Percentiles rank a stretch among this genome's conserved stretches.
Evolutionary conservation across 2,329 filamentous ascomycete species (phyloP).

Genomic region (Orbilia blumenaviensis): DNA sequence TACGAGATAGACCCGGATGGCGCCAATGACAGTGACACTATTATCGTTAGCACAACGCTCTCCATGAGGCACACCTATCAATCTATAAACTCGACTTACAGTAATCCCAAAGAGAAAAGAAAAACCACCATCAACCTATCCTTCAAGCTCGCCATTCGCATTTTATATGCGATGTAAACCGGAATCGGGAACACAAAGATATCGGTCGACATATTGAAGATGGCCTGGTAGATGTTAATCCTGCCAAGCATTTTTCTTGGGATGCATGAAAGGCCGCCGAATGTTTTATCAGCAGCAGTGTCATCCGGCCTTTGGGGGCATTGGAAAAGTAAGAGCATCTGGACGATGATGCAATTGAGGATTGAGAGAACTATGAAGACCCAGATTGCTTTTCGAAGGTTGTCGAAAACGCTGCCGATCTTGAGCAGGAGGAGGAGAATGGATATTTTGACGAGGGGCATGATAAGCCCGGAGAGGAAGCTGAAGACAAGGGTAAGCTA

Average conservation of each 20-base stretch:
- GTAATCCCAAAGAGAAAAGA: slow-evolving; percentile 44
- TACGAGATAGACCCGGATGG: slow-evolving; percentile 47
- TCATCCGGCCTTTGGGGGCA: slow-evolving; percentile 51
- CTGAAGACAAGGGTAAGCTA: slow-evolving; percentile 48
- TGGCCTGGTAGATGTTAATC: slow-evolving; percentile 50
- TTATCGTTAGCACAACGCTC: not conserved
- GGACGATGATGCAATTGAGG: slow-evolving; percentile 44
- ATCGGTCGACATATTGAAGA: slow-evolving; percentile 50
- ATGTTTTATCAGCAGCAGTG: slow-evolving; percentile 38
- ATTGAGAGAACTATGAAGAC: slow-evolving; percentile 44
- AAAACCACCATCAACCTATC: slow-evolving; percentile 52
- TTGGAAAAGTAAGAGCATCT: slow-evolving; percentile 48
- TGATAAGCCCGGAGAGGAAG: slow-evolving; percentile 50
- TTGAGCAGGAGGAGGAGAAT: slow-evolving; percentile 51
- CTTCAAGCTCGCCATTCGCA: slow-evolving; percentile 52
- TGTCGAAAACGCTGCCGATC: slow-evolving; percentile 50
- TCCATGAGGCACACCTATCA: not conserved
- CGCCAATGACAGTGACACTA: slow-evolving; percentile 48
- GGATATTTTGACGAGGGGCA: slow-evolving; percentile 51
- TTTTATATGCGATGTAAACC: slow-evolving; percentile 51
- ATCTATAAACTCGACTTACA: slow-evolving; percentile 29
- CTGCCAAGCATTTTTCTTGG: slow-evolving; percentile 45
- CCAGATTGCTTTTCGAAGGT: slow-evolving; percentile 49
- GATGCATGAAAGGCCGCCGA: slow-evolving; percentile 39
- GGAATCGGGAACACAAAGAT: slow-evolving; percentile 48